These are phyloP conservation scores for Halenospora varia DNA, from an alignment of 495 filamentous ascomycete species.

Conservation along the genomic window DNA sequence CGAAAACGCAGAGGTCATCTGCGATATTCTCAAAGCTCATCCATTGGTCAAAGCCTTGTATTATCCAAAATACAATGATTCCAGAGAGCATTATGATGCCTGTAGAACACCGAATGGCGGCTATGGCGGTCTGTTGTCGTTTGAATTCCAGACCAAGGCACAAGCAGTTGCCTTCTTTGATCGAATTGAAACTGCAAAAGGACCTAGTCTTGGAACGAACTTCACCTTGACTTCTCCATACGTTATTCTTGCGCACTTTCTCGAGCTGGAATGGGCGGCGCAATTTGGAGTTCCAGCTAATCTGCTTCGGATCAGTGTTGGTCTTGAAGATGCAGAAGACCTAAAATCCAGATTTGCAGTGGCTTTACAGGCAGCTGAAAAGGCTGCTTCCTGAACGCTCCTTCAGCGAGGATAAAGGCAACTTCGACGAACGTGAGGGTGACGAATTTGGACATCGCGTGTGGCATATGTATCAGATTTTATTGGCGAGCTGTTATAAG, in stretches of 20 bases:
- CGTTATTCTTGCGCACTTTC: conserved; percentile 86
- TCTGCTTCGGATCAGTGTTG: conserved; percentile 84
- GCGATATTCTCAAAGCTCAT: conserved; percentile 53
- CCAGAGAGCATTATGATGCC: conserved; percentile 68
- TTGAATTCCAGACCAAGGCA: conserved; percentile 65
- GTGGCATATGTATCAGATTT: too few relatives aligned
- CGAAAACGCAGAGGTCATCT: conserved; percentile 78
- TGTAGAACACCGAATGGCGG: conserved; percentile 73
- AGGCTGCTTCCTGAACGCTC: conserved; percentile 13
- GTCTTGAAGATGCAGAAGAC: conserved; percentile 72
- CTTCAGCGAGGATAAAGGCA: too few relatives aligned
- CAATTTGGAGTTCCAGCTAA: conserved; percentile 73
- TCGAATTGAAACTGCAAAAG: conserved; percentile 80
- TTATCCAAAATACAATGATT: conserved; percentile 77
- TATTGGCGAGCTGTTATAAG: too few relatives aligned
- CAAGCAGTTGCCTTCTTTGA: conserved; percentile 85
- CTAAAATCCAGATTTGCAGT: conserved; percentile 45
- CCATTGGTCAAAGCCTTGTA: conserved; percentile 72
- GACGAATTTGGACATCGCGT: too few relatives aligned
- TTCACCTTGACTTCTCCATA: conserved; percentile 91
- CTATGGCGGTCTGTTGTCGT: conserved; percentile 85
- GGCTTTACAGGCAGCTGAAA: conserved; percentile 45
- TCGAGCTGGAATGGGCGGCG: conserved; percentile 85
- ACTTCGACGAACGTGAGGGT: too few relatives aligned
- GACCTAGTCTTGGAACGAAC: conserved; percentile 93